phyloP scores from a whole-genome alignment of 306 rosid species.

The Ochetophila trinervis region DNA sequence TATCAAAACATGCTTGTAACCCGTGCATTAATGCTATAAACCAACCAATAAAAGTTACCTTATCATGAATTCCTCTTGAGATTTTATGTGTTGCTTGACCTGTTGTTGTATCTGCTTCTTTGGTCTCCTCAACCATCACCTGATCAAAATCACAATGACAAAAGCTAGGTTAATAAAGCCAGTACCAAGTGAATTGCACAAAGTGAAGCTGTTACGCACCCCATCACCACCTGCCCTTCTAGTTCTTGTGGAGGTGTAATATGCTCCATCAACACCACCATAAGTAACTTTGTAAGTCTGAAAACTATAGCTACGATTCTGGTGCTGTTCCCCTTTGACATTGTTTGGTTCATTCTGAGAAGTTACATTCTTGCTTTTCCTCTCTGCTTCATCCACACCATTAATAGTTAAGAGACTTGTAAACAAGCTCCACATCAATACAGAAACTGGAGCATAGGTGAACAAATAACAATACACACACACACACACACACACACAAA shows the following conservation, averaged over 20 bases:
- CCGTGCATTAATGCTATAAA: background rate
- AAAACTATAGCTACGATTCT: slow-evolving; percentile 26
- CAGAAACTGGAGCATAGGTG: background rate
- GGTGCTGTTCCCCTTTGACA: slow-evolving; percentile 25
- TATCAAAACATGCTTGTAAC: no score
- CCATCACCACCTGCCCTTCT: slow-evolving; percentile 60
- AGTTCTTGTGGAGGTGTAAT: slow-evolving; percentile 62
- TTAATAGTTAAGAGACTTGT: slow-evolving; percentile 4
- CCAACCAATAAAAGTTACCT: slow-evolving; percentile 44
- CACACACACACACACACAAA: no score
- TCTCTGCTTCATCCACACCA: slow-evolving; percentile 26
- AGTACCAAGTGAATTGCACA: background rate
- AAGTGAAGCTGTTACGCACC: slow-evolving; percentile 39
- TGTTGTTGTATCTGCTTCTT: slow-evolving; percentile 77
- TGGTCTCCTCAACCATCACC: slow-evolving; percentile 68
- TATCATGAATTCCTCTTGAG: slow-evolving; percentile 76
- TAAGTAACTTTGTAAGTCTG: slow-evolving; percentile 69
- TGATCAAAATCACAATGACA: slow-evolving; percentile 28
- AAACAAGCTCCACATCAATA: slow-evolving; percentile 2
- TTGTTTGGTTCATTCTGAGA: slow-evolving; percentile 28
- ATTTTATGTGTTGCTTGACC: slow-evolving; percentile 74
- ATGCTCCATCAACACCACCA: slow-evolving; percentile 89
- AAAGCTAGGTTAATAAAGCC: background rate
- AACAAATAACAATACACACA: background rate
- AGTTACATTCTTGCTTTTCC: slow-evolving; percentile 27